Base-by-base conservation (phyloP, 2,329 filamentous ascomycete genomes). In the Phyllosticta paracitricarpa region DNA sequence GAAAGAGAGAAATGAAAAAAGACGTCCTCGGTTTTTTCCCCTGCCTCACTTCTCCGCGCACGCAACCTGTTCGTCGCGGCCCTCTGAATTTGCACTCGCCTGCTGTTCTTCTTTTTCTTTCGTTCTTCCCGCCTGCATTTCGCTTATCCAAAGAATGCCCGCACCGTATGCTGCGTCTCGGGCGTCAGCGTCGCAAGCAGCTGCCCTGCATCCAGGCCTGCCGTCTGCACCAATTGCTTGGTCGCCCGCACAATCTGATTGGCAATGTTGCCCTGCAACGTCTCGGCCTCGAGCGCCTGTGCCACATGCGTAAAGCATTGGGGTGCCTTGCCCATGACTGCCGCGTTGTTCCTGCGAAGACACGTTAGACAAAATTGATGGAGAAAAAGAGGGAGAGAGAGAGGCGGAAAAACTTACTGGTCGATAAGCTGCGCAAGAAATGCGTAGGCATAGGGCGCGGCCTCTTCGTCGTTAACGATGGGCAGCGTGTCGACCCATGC, bases 391-490 rank as follows among this genome's bases (percentile, higher is more conserved):
- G 59, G 14, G 35, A 22, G 19, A 22, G 19, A 22, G 19, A 64
- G 54, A 57, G 6, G 51, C 22, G 17, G 19, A 35, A 56, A 56
- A 40, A 87, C 91, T 84, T 85, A 97, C 94, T 95, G 89, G 67
- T 95, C 89, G 72, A 97, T 97, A 65, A 99, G 77, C 72, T 96
- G 88, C 12, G 89, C 87, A 62, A 99, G 79, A 77, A 96, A 99
- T 54, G 87, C 87, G 72, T 99, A 99, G 1, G 92, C 92, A 73
- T 95, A 97, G 14, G 94, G 94, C 22, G 94, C 94, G 3, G 94
- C 94, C 77, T 99, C 94, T 74, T 99, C 94, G 66, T 99, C 94
- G 70, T 96, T 97, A 17, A 87, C 86, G 58, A 99, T 88, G 0
- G 94, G 94, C 40, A 99, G 79, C 0, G 93, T 97, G 66, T 91